Percentiles rank a stretch among this genome's conserved stretches.
These are phyloP conservation scores for Xylariomycetidae sp. DNA, from an alignment of 2,329 filamentous ascomycete genomes.

Conservation along the genomic window DNA sequence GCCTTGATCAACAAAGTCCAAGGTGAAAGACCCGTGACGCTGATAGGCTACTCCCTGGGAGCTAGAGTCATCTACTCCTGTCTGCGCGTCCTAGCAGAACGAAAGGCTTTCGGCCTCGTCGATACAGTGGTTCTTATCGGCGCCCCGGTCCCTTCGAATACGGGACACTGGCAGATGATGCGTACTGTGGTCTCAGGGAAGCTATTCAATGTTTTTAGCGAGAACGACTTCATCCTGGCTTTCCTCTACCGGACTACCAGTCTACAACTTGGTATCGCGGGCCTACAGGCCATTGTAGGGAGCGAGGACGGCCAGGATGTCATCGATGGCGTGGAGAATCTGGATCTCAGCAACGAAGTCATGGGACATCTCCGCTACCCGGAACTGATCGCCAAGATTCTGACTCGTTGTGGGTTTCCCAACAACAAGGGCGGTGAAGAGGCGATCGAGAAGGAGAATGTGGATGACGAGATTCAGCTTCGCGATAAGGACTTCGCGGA, in stretches of 20 bases:
- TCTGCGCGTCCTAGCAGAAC: constrained; percentile 57
- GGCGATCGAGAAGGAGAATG: constrained; percentile 19
- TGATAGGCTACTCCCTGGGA: constrained; percentile 64
- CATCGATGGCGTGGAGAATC: constrained; percentile 60
- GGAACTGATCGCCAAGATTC: constrained; percentile 44
- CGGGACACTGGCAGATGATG: constrained; percentile 70
- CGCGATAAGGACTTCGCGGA: constrained; percentile 26
- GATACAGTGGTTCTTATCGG: constrained; percentile 68
- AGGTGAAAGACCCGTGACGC: constrained; percentile 62
- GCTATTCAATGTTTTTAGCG: constrained; percentile 83
- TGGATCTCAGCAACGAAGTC: constrained; percentile 49
- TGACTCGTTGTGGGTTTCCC: constrained; percentile 47
- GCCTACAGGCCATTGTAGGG: constrained; percentile 65
- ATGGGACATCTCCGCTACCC: constrained; percentile 50
- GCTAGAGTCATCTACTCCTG: constrained; percentile 66
- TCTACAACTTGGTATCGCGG: constrained; percentile 77
- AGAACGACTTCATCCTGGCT: constrained; percentile 81
- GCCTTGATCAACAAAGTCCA: constrained; percentile 63
- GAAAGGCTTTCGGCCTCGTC: constrained; percentile 64
- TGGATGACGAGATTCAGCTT: constrained; percentile 27
- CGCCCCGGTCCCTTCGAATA: constrained; percentile 68
- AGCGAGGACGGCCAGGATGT: no score
- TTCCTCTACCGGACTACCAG: constrained; percentile 84
- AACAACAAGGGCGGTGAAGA: constrained; percentile 36
- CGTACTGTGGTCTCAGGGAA: constrained; percentile 75